These are phyloP conservation scores for Annona cherimola DNA, from an alignment of 164 flowering plant genomes.

Conservation along the genomic window DNA sequence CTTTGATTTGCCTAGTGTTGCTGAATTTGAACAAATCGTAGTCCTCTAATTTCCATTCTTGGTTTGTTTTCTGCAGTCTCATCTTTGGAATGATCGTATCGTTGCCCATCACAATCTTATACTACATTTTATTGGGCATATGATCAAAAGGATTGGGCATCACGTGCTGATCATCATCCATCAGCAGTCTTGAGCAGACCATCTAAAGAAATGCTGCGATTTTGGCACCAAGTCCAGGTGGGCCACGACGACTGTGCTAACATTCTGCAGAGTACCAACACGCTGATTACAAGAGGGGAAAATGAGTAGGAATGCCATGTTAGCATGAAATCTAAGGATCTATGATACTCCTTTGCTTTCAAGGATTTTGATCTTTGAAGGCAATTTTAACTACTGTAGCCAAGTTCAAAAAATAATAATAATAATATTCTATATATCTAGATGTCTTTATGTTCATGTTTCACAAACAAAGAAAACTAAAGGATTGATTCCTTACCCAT, in stretches of 20 bases:
- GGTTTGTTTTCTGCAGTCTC: slow-evolving; percentile 13
- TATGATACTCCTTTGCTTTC: background rate
- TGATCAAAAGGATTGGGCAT: background rate
- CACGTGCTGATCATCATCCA: background rate
- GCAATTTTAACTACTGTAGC: background rate
- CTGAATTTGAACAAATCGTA: background rate
- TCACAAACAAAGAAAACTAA: no score
- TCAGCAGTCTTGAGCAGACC: background rate
- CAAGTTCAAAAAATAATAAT: no score
- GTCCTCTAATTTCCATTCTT: background rate
- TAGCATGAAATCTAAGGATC: slow-evolving; percentile 2
- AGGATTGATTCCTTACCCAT: no score
- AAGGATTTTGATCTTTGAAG: background rate
- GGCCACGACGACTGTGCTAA: background rate
- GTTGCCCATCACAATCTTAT: slow-evolving; percentile 20
- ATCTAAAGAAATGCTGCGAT: background rate
- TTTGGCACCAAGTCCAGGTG: background rate
- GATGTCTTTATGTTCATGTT: no score
- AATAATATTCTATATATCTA: no score
- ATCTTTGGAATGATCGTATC: slow-evolving; percentile 25
- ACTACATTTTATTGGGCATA: slow-evolving; percentile 19
- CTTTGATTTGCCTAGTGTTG: background rate
- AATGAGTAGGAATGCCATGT: slow-evolving; percentile 1
- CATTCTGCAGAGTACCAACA: background rate
- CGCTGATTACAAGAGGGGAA: background rate